Percentiles rank a stretch among this genome's conserved stretches.
These are phyloP conservation scores for Lipomyces sp. DNA, from an alignment of 805 yeast species.

Conservation along the genomic window DNA sequence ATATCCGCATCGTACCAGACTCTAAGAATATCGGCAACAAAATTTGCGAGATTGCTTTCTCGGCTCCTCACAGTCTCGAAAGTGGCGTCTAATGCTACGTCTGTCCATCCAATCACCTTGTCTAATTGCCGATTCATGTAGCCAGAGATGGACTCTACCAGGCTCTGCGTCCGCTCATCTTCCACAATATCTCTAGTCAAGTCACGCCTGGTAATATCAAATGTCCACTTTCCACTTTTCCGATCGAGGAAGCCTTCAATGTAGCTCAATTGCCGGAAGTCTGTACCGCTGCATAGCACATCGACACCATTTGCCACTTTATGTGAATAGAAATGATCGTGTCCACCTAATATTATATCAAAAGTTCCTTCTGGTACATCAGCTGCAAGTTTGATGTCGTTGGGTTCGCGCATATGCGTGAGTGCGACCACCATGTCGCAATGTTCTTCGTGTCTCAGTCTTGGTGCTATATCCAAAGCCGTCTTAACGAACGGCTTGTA, in stretches of 20 bases:
- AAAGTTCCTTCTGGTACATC: conserved; percentile 34
- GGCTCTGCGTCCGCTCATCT: conserved; percentile 21
- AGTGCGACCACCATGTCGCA: conserved; percentile 38
- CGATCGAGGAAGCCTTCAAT: conserved; percentile 33
- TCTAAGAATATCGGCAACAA: conserved; percentile 35
- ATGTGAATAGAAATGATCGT: conserved; percentile 39
- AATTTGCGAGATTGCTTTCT: conserved; percentile 37
- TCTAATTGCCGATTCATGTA: conserved; percentile 27
- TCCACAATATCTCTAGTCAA: conserved; percentile 22
- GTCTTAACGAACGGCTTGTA: conserved; percentile 30
- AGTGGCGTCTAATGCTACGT: conserved; percentile 33
- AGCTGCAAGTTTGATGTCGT: conserved; percentile 34
- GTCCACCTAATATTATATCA: conserved; percentile 38
- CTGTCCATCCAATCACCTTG: conserved; percentile 36
- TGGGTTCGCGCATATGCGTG: conserved; percentile 40
- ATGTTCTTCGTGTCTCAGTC: conserved; percentile 29
- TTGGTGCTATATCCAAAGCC: conserved; percentile 19
- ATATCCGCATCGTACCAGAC: conserved; percentile 38
- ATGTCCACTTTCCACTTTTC: conserved; percentile 21
- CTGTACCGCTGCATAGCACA: conserved; percentile 36
- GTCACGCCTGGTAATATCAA: conserved; percentile 32
- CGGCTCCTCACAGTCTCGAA: conserved; percentile 36
- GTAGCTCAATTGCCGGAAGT: conserved; percentile 38
- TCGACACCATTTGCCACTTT: conserved; percentile 31
- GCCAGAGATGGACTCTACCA: conserved; percentile 28